A percentile compares a stretch with the other conserved stretches of the same genome.
Conservation (phyloP, 176 grass and related monocot species). For the Dendrocalamus sinicus region DNA sequence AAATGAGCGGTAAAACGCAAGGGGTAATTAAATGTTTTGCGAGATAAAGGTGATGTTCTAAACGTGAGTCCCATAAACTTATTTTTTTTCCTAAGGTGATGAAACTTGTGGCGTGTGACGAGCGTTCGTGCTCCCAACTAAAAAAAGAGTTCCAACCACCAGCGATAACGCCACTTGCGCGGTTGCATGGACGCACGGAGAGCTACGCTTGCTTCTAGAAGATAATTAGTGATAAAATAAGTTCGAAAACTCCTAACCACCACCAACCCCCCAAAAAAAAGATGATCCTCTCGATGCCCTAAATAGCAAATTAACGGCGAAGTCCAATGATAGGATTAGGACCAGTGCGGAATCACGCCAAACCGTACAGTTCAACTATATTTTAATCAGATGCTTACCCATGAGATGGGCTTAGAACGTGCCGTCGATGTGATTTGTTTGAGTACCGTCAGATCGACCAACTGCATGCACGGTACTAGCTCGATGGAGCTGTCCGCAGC, state of each 20-base stretch:
- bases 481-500: no score
- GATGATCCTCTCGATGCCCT: background rate
- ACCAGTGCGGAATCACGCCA: background rate
- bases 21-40: no score
- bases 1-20: no score
- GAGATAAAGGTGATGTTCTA: background rate
- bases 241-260: background rate
- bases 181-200: background rate
- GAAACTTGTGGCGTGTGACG: conserved; percentile 1
- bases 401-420: background rate
- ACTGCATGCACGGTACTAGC: no score
- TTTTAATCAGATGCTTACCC: background rate
- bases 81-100: background rate
- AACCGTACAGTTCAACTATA: background rate
- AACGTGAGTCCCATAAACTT: background rate
- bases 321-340: background rate
- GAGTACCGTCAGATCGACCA: background rate
- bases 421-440: background rate
- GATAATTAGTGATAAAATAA: background rate
- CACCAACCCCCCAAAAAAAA: no score
- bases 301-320: background rate
- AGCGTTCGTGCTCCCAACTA: background rate
- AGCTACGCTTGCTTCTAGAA: conserved; percentile 30
- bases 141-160: background rate
- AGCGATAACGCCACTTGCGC: background rate